phyloP scores from a whole-genome alignment of 2,329 filamentous ascomycete species.

The Aspergillus felis region DNA sequence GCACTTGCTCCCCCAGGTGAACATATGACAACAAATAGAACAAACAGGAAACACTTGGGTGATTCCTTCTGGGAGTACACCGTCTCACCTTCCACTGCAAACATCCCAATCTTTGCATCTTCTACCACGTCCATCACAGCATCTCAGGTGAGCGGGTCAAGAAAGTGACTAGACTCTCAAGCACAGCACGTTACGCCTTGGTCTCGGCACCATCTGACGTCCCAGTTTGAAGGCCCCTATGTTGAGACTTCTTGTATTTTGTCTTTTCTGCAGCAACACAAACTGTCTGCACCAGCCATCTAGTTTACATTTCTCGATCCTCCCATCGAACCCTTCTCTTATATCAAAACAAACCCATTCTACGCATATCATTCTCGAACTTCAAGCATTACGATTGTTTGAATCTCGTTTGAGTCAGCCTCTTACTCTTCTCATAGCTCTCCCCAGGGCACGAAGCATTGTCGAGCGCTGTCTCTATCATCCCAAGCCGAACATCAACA shows the following conservation, averaged over 20 bases:
- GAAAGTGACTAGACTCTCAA: neutral
- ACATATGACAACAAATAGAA: neutral
- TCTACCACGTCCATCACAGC: neutral
- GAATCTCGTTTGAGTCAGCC: neutral
- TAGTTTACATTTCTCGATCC: neutral
- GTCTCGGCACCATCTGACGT: neutral
- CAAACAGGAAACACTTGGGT: neutral
- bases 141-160: neutral
- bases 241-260: neutral
- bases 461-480: neutral
- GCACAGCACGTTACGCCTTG: neutral
- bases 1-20: neutral
- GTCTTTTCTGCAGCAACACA: neutral
- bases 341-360: neutral
- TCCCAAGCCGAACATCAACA: neutral
- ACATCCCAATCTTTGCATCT: neutral
- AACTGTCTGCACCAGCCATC: neutral
- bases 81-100: neutral
- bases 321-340: neutral
- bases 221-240: neutral
- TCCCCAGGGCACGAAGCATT: neutral
- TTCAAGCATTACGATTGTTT: neutral
- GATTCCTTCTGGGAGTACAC: neutral
- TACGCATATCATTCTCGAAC: neutral
- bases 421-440: neutral